Base-by-base conservation (phyloP, 768 basidiomycete genomes). In the Filobasidium floriforme region DNA sequence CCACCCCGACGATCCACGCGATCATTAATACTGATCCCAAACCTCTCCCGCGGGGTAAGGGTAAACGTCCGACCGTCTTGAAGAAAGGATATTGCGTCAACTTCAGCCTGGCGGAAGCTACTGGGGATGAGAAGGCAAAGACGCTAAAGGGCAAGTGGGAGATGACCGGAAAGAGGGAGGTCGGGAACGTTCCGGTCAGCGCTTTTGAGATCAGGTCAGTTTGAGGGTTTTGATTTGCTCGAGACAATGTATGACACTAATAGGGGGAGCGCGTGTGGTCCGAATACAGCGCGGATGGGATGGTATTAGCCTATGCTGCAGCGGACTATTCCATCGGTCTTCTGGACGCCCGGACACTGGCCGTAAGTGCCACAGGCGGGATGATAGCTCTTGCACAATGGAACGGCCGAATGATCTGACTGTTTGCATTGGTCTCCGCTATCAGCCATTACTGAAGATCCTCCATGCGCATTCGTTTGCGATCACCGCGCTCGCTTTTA, bases 391-490 rank as follows among this genome's bases (percentile, higher is more conserved):
- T n/a, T 6, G 15, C 0, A 9, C 3, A 7, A 10, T 26, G 43
- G 19, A 10, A 44, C 10, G 43, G 43, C 43, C 19, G 43, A 44
- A 44, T 10, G 43, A 1, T 5, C n/a, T 3, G 63, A 15, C 2
- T 29, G n/a, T 44, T 28, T n/a, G 43, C n/a, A 24, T 49, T 41
- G 51, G 32, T 37, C 32, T 37, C 32, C 32, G 3, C 19, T 71
- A n/a, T n/a, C 72, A 98, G 93, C 93, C 92, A 0, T 76, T 91
- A 14, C 79, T 90, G 37, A 87, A 87, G 22, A 96, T 99, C 68
- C 81, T 97, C 66, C 90, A 89, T 78, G 89, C 96, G 0, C 94
- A 98, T 77, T 92, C 93, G 67, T 92, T 98, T 77, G 89, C 96
- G 4, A 85, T 90, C 6, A 98, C 96, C 0, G 86, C 89, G 4